Evolutionary conservation across 148 eudicot species (phyloP), one percentile per base, ranked within the genome.

Genomic region (Heliosperma pusillum): DNA sequence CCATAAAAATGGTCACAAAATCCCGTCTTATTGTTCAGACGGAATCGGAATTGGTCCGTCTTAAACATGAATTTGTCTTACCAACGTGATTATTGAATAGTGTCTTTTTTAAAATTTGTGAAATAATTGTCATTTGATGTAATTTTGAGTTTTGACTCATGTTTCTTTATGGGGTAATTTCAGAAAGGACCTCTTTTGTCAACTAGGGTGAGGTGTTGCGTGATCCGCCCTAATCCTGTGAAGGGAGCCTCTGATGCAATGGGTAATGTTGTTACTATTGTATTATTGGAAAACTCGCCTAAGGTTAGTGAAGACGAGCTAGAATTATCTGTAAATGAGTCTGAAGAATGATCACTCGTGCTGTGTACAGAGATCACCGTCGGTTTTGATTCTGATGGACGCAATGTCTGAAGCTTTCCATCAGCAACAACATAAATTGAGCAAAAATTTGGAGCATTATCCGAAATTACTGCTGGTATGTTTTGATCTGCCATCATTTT

Each of bases 401-500:
- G 88, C 73, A 92, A 26, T 8, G 89, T 88, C 66, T 89, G 85
- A 75, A 94, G 75, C 75, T 86, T 92, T 45, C 97, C 96, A 44
- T 87, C 91, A 77, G 87, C 77, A 77, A 94, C 78, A 72, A 82
- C 89, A 86, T 92, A 94, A 12, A 94, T 90, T 5, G 97, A 90
- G 81, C 98, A 94, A 80, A 87, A 90, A 47, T 74, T 78, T 53
- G 98, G 96, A 58, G 86, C 81, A 57, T 53, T 76, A 77, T 88
- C 91, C 62, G 96, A 78, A 60, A 94, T 87, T 66, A 69, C 77
- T 20, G 89, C 77, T 55, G 98, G 89, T 66, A 92, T 24, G 10
- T 65, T 80, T 0, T 26, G 30, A 58, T 61, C 82, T 33, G 85
- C 87, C 86, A 91, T 86, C 71, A 71, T 55, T 58, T 75, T 81